Evolutionary conservation across 257 asterid species (phyloP).

Genomic region (Solanum virginianum): DNA sequence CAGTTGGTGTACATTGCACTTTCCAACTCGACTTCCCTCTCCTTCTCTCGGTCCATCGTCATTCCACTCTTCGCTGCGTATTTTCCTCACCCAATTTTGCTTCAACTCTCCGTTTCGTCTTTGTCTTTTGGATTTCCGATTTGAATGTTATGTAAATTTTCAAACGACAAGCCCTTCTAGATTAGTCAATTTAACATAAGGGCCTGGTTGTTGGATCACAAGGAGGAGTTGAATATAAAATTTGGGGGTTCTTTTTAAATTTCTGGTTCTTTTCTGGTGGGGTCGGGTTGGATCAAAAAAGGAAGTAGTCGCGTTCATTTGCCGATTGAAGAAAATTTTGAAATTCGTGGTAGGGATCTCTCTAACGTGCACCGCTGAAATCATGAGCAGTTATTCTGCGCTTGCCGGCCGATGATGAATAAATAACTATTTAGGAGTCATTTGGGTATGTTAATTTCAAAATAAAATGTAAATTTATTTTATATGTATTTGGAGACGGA

Average conservation of each 20-base stretch:
- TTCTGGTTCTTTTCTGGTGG: constrained; percentile 3
- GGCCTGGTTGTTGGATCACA: background rate
- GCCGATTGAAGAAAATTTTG: constrained; percentile 12
- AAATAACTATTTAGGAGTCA: too few species aligned
- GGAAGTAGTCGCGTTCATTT: constrained; percentile 8
- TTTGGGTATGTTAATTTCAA: too few species aligned
- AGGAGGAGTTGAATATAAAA: background rate
- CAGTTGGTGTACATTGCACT: constrained; percentile 99
- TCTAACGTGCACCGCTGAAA: constrained; percentile 37
- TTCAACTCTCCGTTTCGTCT: constrained; percentile 2
- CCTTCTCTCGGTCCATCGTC: constrained; percentile 99
- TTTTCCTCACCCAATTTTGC: background rate
- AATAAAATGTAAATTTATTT: too few species aligned
- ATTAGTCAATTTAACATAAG: background rate
- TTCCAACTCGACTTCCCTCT: constrained; percentile 97
- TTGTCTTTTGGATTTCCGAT: background rate
- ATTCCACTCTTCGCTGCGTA: constrained; percentile 18
- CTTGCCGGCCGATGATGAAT: background rate
- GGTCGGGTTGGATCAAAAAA: constrained; percentile 5
- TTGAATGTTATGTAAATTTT: background rate
- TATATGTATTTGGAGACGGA: too few species aligned
- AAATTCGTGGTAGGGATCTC: constrained; percentile 13
- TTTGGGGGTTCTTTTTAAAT: background rate
- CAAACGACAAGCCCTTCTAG: background rate
- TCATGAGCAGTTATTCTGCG: background rate